Evolutionary conservation across 1,139 yeast genomes (phyloP), one percentile per base, ranked within the genome.

Genomic region (Geotrichum carabidarum): DNA sequence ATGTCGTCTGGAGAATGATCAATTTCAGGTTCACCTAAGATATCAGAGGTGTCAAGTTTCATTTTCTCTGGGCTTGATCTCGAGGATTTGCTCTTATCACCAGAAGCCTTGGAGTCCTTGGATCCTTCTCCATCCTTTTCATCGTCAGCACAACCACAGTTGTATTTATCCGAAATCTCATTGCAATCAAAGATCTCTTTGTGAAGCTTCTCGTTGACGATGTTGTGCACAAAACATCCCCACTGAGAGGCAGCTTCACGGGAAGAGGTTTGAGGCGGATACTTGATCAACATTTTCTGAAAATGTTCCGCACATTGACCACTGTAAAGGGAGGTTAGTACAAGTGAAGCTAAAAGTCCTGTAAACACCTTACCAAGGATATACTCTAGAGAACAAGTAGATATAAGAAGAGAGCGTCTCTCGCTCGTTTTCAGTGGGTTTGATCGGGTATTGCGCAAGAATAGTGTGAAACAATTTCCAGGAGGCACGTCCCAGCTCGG

Each of bases 221-320:
- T 72, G 65, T 94, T 93, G 71, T 93, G 99, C n/a, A 93, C 78
- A 65, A 84, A 84, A 69, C 99, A 93, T 1, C 99, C 99, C 99
- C 99, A 93, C 60, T 87, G 74, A 0, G 96, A 90, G 0, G 99
- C 98, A 1, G 82, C 80, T 60, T 84, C 83, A 56, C 96, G 78
- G 18, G 85, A 78, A 8, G 81, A 76, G 2, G 86, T 78, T 66
- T 94, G 99, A 2, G 96, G 97, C 0, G 99, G 99, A 64, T 76
- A 82, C 63, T 84, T 77, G 53, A 74, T 66, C 57, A 93, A 72
- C 62, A 91, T 74, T 62, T 78, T 71, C 60, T 81, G 86, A 69
- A 93, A 93, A 70, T 93, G 99, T 61, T 89, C 77, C 0, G 99
- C 97, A 73, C 98, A 91, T 68, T 91, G 96, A 6, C 96, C 54